Conservation (phyloP, 768 basidiomycete genomes). For the Boletus sensibilis region DNA sequence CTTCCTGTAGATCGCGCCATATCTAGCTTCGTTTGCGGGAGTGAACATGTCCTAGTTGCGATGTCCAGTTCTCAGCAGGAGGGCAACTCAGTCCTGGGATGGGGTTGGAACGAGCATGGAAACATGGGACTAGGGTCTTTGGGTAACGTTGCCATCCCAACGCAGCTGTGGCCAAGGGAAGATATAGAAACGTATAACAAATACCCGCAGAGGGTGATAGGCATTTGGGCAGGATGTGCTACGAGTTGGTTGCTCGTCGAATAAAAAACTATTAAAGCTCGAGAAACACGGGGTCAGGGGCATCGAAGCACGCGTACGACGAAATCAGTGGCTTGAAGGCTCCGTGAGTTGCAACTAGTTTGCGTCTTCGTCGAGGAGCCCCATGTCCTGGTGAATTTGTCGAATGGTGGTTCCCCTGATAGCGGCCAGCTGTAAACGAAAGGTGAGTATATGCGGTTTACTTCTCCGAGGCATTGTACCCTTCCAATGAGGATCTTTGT, state of each 20-base stretch:
- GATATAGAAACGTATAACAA: slow-evolving; percentile 1
- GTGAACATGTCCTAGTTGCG: slow-evolving; percentile 74
- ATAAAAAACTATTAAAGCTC: slow-evolving; percentile 12
- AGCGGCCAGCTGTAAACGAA: slow-evolving; percentile 58
- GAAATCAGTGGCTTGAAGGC: neutral
- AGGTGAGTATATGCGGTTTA: slow-evolving; percentile 10
- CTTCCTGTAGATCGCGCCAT: slow-evolving; percentile 26
- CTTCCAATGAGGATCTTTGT: slow-evolving; percentile 74
- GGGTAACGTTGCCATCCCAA: slow-evolving; percentile 50
- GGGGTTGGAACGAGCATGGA: slow-evolving; percentile 99
- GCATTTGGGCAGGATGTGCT: slow-evolving; percentile 33
- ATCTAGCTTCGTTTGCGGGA: slow-evolving; percentile 64
- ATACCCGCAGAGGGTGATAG: slow-evolving; percentile 17
- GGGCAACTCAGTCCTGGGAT: slow-evolving; percentile 58
- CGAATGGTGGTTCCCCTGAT: slow-evolving; percentile 67
- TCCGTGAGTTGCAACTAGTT: slow-evolving; percentile 14
- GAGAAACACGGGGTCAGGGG: neutral
- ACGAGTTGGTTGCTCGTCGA: slow-evolving; percentile 34
- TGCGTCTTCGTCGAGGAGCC: slow-evolving; percentile 57
- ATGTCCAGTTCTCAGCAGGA: slow-evolving; percentile 27
- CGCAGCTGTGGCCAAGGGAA: slow-evolving; percentile 51
- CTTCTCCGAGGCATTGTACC: slow-evolving; percentile 38
- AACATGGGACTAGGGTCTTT: slow-evolving; percentile 75
- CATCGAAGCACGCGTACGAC: neutral
- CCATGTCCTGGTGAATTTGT: slow-evolving; percentile 73